Evolutionary conservation across 2,329 filamentous ascomycete species (phyloP).

Genomic region (Pseudocercospora cruenta): DNA sequence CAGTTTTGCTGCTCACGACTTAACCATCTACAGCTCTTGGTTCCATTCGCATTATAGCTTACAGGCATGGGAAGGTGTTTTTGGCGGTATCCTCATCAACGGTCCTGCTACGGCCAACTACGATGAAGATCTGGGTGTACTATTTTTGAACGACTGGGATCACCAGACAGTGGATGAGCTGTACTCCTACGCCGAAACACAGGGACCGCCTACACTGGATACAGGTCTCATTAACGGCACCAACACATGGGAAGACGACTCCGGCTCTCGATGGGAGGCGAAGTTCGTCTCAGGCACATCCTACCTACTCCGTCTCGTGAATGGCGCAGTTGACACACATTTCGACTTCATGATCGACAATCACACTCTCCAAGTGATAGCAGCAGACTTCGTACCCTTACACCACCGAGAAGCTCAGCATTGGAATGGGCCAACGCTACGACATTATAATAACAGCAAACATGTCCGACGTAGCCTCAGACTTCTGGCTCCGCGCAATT

Average conservation of each 20-base stretch:
- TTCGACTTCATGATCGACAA: constrained; percentile 45
- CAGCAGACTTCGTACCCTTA: constrained; percentile 50
- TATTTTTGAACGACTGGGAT: constrained; percentile 47
- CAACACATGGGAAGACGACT: constrained; percentile 30
- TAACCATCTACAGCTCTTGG: constrained; percentile 36
- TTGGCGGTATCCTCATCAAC: constrained; percentile 44
- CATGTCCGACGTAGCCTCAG: constrained; percentile 32
- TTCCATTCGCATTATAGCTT: constrained; percentile 50
- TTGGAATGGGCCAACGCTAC: constrained; percentile 44
- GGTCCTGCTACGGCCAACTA: constrained; percentile 44
- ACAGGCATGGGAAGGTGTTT: constrained; percentile 46
- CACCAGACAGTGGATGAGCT: constrained; percentile 35
- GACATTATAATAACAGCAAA: constrained; percentile 40
- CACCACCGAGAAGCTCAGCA: constrained; percentile 39
- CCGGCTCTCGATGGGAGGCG: constrained; percentile 31
- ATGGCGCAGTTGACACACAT: constrained; percentile 43
- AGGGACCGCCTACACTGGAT: constrained; percentile 38
- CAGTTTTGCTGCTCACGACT: neutral
- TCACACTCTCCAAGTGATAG: constrained; percentile 49
- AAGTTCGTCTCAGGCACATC: constrained; percentile 43
- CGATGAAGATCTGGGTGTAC: constrained; percentile 43
- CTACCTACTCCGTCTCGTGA: constrained; percentile 50
- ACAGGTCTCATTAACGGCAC: constrained; percentile 42
- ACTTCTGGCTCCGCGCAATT: constrained; percentile 43
- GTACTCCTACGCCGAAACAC: constrained; percentile 32